These are phyloP conservation scores for Yamadazyma trypodendri DNA, from an alignment of 1,139 yeast genomes.

Conservation along the genomic window DNA sequence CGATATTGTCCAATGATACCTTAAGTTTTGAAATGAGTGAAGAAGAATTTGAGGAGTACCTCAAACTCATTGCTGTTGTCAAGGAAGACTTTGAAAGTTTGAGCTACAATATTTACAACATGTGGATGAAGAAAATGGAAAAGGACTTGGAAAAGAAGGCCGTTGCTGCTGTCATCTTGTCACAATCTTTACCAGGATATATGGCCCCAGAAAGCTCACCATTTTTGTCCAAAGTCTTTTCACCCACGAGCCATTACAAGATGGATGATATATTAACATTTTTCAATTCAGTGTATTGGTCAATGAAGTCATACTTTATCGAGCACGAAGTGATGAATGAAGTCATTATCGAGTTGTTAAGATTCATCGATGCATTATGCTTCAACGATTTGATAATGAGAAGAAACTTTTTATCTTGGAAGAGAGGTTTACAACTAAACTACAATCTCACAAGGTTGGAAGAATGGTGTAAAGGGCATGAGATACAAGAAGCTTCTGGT, in stretches of 20 bases:
- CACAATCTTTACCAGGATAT: slow-evolving; percentile 96
- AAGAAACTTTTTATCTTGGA: slow-evolving; percentile 94
- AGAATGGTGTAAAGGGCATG: slow-evolving; percentile 98
- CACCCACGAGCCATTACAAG: slow-evolving; percentile 69
- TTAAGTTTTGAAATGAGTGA: slow-evolving; percentile 84
- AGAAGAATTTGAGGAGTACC: slow-evolving; percentile 86
- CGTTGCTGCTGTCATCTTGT: slow-evolving; percentile 87
- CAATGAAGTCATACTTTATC: slow-evolving; percentile 88
- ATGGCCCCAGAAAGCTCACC: slow-evolving; percentile 87
- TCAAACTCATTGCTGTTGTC: slow-evolving; percentile 85
- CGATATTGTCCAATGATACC: slow-evolving; percentile 80
- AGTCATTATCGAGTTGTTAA: slow-evolving; percentile 79
- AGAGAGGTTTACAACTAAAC: slow-evolving; percentile 94
- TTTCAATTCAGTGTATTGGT: slow-evolving; percentile 89
- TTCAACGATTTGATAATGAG: slow-evolving; percentile 96
- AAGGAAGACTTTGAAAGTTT: slow-evolving; percentile 93
- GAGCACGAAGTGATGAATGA: slow-evolving; percentile 84
- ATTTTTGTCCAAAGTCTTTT: slow-evolving; percentile 79
- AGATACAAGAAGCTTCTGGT: slow-evolving; percentile 85
- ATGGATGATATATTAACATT: slow-evolving; percentile 94
- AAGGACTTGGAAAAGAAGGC: slow-evolving; percentile 89
- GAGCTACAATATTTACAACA: slow-evolving; percentile 90
- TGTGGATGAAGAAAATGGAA: slow-evolving; percentile 97
- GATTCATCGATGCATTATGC: slow-evolving; percentile 89
- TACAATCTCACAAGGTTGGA: slow-evolving; percentile 95